Conservation (phyloP, 192 early-diverging fungal genomes). For the Entomortierella lignicola region DNA sequence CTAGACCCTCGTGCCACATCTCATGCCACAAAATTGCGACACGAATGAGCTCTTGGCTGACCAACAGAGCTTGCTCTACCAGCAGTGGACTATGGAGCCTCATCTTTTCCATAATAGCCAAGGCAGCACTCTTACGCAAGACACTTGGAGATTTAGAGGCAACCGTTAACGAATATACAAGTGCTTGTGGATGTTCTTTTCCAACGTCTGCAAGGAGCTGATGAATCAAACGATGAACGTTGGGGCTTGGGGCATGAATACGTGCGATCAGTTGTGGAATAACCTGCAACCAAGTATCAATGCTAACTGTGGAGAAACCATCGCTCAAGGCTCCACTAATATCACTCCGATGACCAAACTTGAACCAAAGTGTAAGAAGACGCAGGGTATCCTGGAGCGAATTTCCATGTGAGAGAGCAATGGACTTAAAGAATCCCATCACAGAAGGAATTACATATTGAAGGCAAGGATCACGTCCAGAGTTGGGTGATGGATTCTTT, state of each 20-base stretch:
- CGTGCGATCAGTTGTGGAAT: constrained; percentile 97
- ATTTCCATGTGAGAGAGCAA: constrained; percentile 85
- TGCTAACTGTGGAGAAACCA: constrained; percentile 85
- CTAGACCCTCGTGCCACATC: constrained; percentile 96
- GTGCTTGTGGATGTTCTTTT: constrained; percentile 94
- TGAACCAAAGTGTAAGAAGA: constrained; percentile 94
- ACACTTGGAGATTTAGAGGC: constrained; percentile 91
- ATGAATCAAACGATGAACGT: constrained; percentile 87
- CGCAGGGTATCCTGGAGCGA: constrained; percentile 96
- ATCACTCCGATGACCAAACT: constrained; percentile 89
- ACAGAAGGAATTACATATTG: constrained; percentile 90
- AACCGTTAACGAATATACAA: constrained; percentile 97
- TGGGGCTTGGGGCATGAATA: constrained; percentile 82
- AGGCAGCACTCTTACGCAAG: constrained; percentile 79
- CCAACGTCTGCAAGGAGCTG: constrained; percentile 91
- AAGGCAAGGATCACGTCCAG: constrained; percentile 56
- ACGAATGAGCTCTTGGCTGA: constrained; percentile 97
- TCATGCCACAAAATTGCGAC: constrained; percentile 96
- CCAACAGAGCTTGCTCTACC: constrained; percentile 93
- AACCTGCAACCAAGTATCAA: constrained; percentile 97
- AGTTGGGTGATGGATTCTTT: constrained; percentile 58
- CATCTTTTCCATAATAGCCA: constrained; percentile 93
- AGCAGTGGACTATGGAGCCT: constrained; percentile 81
- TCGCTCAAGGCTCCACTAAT: constrained; percentile 85
- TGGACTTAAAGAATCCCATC: constrained; percentile 93